Evolutionary conservation across 805 yeast species (phyloP), one percentile per base, ranked within the genome.

Genomic region (Kodamaea laetipori): DNA sequence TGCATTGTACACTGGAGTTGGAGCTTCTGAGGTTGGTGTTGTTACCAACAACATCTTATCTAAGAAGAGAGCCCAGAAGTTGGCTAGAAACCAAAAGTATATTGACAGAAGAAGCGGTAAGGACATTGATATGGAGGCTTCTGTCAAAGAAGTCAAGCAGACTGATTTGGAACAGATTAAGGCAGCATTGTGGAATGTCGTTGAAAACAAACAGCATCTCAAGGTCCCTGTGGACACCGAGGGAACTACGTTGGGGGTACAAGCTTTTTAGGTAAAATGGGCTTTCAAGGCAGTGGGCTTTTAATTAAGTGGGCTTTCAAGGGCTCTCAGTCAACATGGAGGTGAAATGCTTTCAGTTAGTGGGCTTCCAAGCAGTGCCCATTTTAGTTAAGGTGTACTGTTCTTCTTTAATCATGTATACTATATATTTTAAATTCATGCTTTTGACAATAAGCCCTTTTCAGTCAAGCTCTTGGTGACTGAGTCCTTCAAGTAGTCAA

Each of bases 231-330:
- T 64, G 7, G 63, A 72, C 18, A 86, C 88, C 28, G 80, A 81
- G 58, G 96, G 96, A 45, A 90, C 97, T 25, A 84, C 95, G 9
- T 66, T 90, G 51, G 97, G 96, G 32, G 81, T 84, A 23, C 90
- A 89, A 41, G 63, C 74, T 49, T 61, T 81, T 72, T 69, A 75
- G 55, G 44, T 34, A 39, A 37, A 39, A 31, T 18, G 15, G 19
- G 13, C 9, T 11, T 34, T 12, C 24, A 21, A n/a, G n/a, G n/a
- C n/a, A n/a, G n/a, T n/a, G n/a, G n/a, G n/a, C n/a, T n/a, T n/a
- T n/a, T n/a, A n/a, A n/a, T n/a, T n/a, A n/a, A n/a, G n/a, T n/a
- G n/a, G n/a, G n/a, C n/a, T n/a, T n/a, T n/a, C n/a, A n/a, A n/a
- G n/a, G n/a, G n/a, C n/a, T n/a, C n/a, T n/a, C n/a, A n/a, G n/a